These are phyloP conservation scores for Xylaria palmicola DNA, from an alignment of 495 filamentous ascomycete species.

Conservation along the genomic window DNA sequence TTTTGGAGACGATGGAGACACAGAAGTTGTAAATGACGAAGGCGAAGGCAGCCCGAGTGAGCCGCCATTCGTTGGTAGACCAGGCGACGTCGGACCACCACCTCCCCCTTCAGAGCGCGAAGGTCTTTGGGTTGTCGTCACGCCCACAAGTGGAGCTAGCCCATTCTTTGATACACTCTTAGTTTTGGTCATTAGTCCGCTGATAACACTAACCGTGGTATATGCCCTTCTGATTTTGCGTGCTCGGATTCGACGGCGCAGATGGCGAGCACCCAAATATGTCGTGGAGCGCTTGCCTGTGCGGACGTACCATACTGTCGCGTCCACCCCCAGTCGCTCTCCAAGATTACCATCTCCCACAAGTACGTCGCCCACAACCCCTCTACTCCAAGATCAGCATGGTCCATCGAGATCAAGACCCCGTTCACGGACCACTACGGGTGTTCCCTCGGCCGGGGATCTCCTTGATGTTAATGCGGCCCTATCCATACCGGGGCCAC, in stretches of 20 bases:
- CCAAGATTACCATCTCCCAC: constrained; percentile 53
- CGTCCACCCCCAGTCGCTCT: constrained; percentile 59
- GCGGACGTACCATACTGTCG: constrained; percentile 86
- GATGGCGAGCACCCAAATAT: constrained; percentile 95
- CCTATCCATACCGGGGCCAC: constrained; percentile 28
- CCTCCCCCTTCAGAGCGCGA: constrained; percentile 53
- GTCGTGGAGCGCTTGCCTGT: constrained; percentile 94
- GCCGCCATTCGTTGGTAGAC: constrained; percentile 14
- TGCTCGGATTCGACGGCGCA: constrained; percentile 80
- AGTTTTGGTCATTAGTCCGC: constrained; percentile 86
- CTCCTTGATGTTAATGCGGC: constrained; percentile 37
- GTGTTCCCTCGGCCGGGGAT: constrained; percentile 47
- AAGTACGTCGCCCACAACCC: constrained; percentile 70
- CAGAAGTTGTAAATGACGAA: constrained; percentile 25
- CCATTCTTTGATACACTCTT: constrained; percentile 96
- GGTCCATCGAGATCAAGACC: constrained; percentile 53
- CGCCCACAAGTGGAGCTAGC: constrained; percentile 84
- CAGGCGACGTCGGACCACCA: constrained; percentile 5
- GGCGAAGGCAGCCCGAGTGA: constrained; percentile 17
- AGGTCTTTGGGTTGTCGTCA: constrained; percentile 93
- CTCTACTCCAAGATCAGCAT: constrained; percentile 64
- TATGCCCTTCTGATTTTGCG: constrained; percentile 87
- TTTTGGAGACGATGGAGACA: constrained; percentile 46
- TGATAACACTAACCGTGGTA: constrained; percentile 89
- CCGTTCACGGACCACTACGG: constrained; percentile 65